Evolutionary conservation across 163 green algal species (phyloP).

Genomic region (Chlamydomonas reinhardtii): DNA sequence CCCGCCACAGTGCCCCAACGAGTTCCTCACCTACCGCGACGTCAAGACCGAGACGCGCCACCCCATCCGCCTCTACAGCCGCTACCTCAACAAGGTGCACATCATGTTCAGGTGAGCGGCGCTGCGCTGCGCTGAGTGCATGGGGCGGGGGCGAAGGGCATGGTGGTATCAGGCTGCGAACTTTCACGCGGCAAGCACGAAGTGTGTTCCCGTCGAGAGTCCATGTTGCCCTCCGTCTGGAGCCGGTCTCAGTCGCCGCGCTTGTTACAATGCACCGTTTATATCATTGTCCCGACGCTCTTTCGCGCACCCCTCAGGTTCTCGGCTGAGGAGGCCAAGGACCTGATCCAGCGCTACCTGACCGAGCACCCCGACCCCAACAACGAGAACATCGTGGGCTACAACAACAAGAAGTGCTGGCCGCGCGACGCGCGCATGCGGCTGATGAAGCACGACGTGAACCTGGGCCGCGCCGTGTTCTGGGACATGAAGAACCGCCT

Average conservation of each 20-base stretch:
- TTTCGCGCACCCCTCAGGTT: conserved; percentile 84
- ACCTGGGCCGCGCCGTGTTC: conserved; percentile 98
- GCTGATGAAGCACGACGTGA: conserved; percentile 99
- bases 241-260: no score
- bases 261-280: no score
- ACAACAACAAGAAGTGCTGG: conserved; percentile 99
- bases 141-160: no score
- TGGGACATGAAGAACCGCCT: conserved; percentile 99
- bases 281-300: no score
- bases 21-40: conserved; percentile 95
- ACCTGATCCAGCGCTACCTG: conserved; percentile 99
- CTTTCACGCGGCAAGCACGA: no score
- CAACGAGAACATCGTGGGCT: conserved; percentile 99
- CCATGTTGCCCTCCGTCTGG: no score
- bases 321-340: conserved; percentile 94
- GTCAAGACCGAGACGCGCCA: conserved; percentile 92
- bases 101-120: conserved; percentile 85
- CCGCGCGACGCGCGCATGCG: conserved; percentile 98
- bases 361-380: conserved; percentile 99
- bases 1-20: conserved; percentile 88
- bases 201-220: no score
- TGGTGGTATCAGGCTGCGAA: no score
- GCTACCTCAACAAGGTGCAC: conserved; percentile 95
- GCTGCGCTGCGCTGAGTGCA: not conserved
- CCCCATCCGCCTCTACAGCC: conserved; percentile 97